Evolutionary conservation across 768 basidiomycete species (phyloP), one percentile per base, ranked within the genome.

Genomic region (Polyporus arcularius): DNA sequence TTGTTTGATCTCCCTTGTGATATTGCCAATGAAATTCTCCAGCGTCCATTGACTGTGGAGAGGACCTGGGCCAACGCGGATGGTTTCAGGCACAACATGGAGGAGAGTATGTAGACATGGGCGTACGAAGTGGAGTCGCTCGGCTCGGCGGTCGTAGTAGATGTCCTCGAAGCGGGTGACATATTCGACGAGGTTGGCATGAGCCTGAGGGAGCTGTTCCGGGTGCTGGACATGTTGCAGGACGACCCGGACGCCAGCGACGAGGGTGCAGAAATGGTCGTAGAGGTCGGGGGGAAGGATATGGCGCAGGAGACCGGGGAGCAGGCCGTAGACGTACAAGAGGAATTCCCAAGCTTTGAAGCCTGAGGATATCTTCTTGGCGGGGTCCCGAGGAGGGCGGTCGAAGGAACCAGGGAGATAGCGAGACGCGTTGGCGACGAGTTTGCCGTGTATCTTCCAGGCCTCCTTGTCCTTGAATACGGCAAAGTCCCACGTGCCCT

Each of bases 351-450:
- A 64, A 7, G 70, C 68, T 48, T 75, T 75, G 63, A 72, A 75
- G 30, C 67, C 70, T 0, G 72, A 62, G 53, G n/a, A n/a, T n/a
- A 80, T 71, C 59, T 80, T 80, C 52, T 75, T 68, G 0, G 77
- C 75, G 15, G 70, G 70, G 55, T 82, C 76, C 0, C 76, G 72
- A 4, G 78, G 81, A 16, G 77, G 74, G 1, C 74, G 70, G 64
- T 79, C 74, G 66, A 79, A 79, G 0, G 73, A 78, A 0, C 71
- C 70, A 18, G 78, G 78, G 16, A 80, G 64, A 55, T 73, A 79
- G 1, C 62, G 61, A 1, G 63, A 68, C 1, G 71, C 64, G 10
- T 45, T 58, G 0, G 71, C 76, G 18, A 81, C 76, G 0, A 35
- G 55, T 45, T 61, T 51, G 0, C 78, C 78, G 63, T 80, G 79